These are phyloP conservation scores for Dipteronia dyeriana DNA, from an alignment of 345 rosid genomes.

Conservation along the genomic window DNA sequence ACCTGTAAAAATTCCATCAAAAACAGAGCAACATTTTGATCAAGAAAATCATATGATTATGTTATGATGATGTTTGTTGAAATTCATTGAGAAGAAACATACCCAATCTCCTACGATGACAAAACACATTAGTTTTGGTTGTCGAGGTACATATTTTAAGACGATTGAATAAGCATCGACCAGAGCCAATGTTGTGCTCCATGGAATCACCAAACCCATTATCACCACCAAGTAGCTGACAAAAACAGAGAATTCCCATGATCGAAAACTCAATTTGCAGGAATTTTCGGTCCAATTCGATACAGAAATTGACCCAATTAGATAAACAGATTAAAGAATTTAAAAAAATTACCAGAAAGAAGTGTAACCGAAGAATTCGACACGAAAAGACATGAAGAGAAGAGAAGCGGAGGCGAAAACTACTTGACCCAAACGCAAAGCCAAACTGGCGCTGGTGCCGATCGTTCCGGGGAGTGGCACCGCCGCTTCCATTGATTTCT, in stretches of 20 bases:
- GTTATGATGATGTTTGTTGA: not conserved
- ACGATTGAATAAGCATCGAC: constrained; percentile 59
- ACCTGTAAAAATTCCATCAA: constrained; percentile 32
- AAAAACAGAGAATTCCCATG: not conserved
- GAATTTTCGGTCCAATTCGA: no score
- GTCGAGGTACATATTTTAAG: constrained; percentile 42
- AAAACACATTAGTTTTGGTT: constrained; percentile 41
- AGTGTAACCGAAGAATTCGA: constrained; percentile 59
- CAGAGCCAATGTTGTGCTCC: constrained; percentile 56
- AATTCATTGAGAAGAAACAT: constrained; percentile 15
- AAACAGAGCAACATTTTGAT: not conserved
- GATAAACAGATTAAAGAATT: not conserved
- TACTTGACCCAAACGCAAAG: constrained; percentile 58
- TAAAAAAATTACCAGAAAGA: constrained; percentile 51
- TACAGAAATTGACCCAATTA: not conserved
- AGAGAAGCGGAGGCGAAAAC: constrained; percentile 58
- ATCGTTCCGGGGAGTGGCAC: constrained; percentile 40
- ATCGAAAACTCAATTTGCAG: not conserved
- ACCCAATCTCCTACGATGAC: constrained; percentile 63
- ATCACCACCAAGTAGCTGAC: constrained; percentile 66
- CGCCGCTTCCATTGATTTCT: constrained; percentile 27
- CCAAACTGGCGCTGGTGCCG: constrained; percentile 60
- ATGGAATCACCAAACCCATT: constrained; percentile 71
- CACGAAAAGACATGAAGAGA: constrained; percentile 54
- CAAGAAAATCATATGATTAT: not conserved